A percentile compares a stretch with the other conserved stretches of the same genome.
phyloP scores from a whole-genome alignment of 2,329 filamentous ascomycete species.

The Grosmannia serpens region DNA sequence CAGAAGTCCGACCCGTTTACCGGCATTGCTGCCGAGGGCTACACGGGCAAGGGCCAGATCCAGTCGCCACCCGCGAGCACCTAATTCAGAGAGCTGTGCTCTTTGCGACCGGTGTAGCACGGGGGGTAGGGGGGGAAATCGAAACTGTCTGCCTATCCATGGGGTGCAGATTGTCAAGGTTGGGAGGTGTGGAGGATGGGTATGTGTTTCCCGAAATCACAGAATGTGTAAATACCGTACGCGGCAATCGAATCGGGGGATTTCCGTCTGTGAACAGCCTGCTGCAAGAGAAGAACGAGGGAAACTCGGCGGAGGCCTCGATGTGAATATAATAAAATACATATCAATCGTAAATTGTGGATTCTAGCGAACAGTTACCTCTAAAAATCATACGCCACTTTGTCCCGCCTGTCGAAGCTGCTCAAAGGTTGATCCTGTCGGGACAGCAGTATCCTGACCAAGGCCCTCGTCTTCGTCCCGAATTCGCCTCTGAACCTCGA shows the following conservation, averaged over 20 bases:
- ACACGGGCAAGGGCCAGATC: constrained; percentile 66
- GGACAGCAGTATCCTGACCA: neutral
- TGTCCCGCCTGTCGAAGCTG: constrained; percentile 33
- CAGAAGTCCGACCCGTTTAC: constrained; percentile 82
- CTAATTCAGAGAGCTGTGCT: constrained; percentile 18
- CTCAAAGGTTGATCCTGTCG: constrained; percentile 23
- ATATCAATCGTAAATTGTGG: neutral
- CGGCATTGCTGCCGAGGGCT: constrained; percentile 68
- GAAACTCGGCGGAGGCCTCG: neutral
- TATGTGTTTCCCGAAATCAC: neutral
- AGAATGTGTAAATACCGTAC: constrained; percentile 22
- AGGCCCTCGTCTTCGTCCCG: constrained; percentile 46
- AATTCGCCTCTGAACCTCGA: constrained; percentile 57
- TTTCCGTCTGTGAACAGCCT: neutral
- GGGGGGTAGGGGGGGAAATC: neutral
- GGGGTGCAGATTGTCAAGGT: neutral
- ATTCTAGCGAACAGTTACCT: neutral
- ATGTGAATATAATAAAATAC: neutral
- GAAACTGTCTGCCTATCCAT: neutral
- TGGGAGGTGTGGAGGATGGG: neutral
- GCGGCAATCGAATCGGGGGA: constrained; percentile 16
- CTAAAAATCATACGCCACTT: constrained; percentile 28
- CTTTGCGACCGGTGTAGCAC: neutral
- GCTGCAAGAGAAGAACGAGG: neutral
- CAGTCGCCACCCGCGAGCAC: constrained; percentile 52